Base-by-base conservation (phyloP, 805 yeast genomes). In the Tetrapisispora phaffii region DNA sequence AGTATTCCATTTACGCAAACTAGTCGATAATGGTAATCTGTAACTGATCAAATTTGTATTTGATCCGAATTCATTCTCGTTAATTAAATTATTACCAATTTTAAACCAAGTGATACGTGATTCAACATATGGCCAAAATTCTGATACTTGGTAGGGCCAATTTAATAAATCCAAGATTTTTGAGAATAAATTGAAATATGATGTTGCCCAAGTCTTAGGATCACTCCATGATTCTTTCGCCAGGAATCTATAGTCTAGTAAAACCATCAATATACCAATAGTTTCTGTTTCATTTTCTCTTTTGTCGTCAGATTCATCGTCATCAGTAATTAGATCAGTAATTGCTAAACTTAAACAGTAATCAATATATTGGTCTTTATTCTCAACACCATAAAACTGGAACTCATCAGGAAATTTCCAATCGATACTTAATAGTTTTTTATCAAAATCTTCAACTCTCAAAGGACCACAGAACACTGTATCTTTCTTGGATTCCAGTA, bases 111-210 rank as follows among this genome's bases (percentile, higher is more conserved):
- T 51, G 8, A 57, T 38, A 40, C 65, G 55, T 19, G 62, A 51
- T 43, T 58, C 62, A 7, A 56, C 47, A 41, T 60, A 62, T 5
- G 57, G 49, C 64, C 63, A 62, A 45, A 61, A 62, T 17, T 50
- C 29, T 33, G 50, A 31, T 6, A 54, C 47, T 24, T 48, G 54
- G 4, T 29, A 26, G 4, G 66, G 66, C 56, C 61, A 56, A n/a
- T 40, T 44, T 19, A 62, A 39, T 36, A 54, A 28, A 32, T 55
- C 57, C 19, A 53, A 15, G 4, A 48, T 42, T n/a, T 47, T 44
- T 8, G 55, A 44, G 37, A 59, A 52, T 7, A 60, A 41, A 19
- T 51, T 56, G 44, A 62, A 61, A 46, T 42, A 61, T 1, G 57
- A 19, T 1, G 42, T 32, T 13, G 52, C 44, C 65, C 67, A 61